Evolutionary conservation across 768 basidiomycete genomes (phyloP), one percentile per base, ranked within the genome.

Genomic region (Kwoniella botswanensis): DNA sequence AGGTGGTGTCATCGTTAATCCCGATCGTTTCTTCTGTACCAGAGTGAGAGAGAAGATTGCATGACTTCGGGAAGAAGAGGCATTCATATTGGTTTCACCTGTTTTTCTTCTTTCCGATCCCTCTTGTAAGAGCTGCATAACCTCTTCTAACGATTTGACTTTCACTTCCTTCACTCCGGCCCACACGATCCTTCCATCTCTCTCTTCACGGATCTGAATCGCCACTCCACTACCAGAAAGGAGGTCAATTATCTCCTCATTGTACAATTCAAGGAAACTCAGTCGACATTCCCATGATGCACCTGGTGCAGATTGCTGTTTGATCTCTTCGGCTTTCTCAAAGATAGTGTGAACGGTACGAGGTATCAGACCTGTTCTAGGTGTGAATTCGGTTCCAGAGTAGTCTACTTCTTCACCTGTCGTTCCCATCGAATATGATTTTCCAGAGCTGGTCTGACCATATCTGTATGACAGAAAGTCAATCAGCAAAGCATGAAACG

Each of bases 61-160:
- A 88, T 99, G 97, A 35, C 94, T 97, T 68, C 97, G 91, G 52
- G 96, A 98, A 1, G 93, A 94, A 83, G 97, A 94, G 26, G 96
- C 93, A 82, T 99, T 99, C 96, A 98, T 98, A 80, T 94, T 93
- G 42, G 97, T 99, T 83, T 95, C 93, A 73, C 96, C 95, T 11
- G 97, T 98, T 66, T 95, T 90, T 41, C 97, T 88, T 54, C 96
- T 91, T 17, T 92, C 88, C 9, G 94, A 91, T 21, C 97, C 97
- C 75, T 92, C 90, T 72, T 91, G 90, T 67, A 99, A 89, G 65
- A 94, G 92, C 90, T 88, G 87, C 96, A 98, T 98, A 80, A 99
- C 97, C 81, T 99, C 94, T 60, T 85, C 86, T 24, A 90, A 87
- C 75, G 88, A 92, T 80, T 87, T 89, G n/a, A 98, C 96, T 71